phyloP scores from a whole-genome alignment of 345 rosid species.

The Brassica napus region Da-Ae NC_063451.1:1981501-1982000 shows the following conservation, averaged over 20 bases:
- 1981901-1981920: no score
- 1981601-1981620: neutral
- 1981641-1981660: neutral
- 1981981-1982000: no score
- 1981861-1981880: no score
- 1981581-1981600: neutral
- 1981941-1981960: no score
- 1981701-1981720: neutral
- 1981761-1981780: constrained; percentile 54
- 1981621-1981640: neutral
- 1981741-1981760: constrained; percentile 8
- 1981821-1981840: neutral
- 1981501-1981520: neutral
- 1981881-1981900: no score
- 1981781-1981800: constrained; percentile 53
- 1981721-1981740: neutral
- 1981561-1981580: neutral
- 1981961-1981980: no score
- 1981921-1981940: no score
- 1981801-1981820: constrained; percentile 36
- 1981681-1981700: neutral
- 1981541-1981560: neutral
- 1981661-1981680: constrained; percentile 24
- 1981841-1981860: no score
- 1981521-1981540: neutral